These are phyloP conservation scores for Salix brachista DNA, from an alignment of 345 rosid genomes.

Conservation along the genomic window DNA sequence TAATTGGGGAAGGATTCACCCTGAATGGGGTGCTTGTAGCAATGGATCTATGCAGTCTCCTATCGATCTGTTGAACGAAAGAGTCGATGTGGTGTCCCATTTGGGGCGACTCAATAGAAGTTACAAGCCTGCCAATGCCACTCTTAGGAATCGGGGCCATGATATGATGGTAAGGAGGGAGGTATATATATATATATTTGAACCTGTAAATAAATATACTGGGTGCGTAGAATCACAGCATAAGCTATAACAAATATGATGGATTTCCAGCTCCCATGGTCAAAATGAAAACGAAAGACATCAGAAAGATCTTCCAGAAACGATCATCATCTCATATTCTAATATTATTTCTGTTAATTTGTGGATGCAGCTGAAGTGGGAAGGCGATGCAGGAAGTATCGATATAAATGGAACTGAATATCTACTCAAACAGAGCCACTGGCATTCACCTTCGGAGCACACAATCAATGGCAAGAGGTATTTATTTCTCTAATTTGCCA, in stretches of 20 bases:
- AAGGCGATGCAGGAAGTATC: constrained; percentile 44
- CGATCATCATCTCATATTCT: background rate
- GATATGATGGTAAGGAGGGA: constrained; percentile 60
- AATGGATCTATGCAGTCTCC: constrained; percentile 86
- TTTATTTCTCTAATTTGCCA: background rate
- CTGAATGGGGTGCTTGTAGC: constrained; percentile 56
- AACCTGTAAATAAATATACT: background rate
- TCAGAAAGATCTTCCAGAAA: background rate
- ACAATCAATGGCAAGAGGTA: constrained; percentile 45
- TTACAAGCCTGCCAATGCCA: constrained; percentile 52
- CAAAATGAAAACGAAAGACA: background rate
- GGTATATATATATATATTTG: background rate
- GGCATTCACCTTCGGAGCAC: constrained; percentile 71
- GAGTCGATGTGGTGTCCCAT: constrained; percentile 48
- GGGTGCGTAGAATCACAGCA: background rate
- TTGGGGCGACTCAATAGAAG: constrained; percentile 45
- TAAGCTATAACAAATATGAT: no score
- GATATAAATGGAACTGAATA: constrained; percentile 42
- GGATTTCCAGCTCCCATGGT: background rate
- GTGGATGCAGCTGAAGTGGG: constrained; percentile 48
- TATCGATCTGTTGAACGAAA: constrained; percentile 52
- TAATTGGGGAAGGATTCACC: constrained; percentile 63
- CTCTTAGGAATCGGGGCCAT: constrained; percentile 75
- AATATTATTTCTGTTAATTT: background rate
- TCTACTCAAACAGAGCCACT: constrained; percentile 44